Percentiles rank a stretch among this genome's conserved stretches.
Evolutionary conservation across 257 asterid species (phyloP).

Genomic region (Scutellaria barbata): DNA sequence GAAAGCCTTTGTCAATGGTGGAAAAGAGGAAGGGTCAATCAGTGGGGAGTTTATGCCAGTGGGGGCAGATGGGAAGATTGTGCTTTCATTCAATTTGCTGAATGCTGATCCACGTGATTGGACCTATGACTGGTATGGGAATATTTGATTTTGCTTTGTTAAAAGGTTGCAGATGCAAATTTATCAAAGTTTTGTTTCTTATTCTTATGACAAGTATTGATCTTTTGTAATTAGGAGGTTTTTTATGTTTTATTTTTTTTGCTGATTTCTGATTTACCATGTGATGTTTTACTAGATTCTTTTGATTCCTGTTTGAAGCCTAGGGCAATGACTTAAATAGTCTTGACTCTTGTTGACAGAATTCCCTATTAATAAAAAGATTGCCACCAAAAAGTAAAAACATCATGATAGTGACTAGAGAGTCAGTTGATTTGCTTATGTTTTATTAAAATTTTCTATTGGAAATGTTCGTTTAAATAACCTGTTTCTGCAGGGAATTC

Average conservation of each 20-base stretch:
- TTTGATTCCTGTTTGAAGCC: slow-evolving; percentile 12
- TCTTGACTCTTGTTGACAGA: neutral
- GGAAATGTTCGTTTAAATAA: slow-evolving; percentile 1
- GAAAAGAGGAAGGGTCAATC: slow-evolving; percentile 78
- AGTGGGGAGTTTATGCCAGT: slow-evolving; percentile 94
- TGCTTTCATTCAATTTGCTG: slow-evolving; percentile 91
- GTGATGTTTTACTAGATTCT: slow-evolving; percentile 2
- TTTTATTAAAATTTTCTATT: neutral
- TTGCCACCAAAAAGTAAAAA: neutral
- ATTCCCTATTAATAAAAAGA: neutral
- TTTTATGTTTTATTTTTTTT: too few relatives aligned
- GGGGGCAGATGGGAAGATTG: slow-evolving; percentile 95
- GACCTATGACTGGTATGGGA: slow-evolving; percentile 79
- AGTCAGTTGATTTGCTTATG: slow-evolving; percentile 21
- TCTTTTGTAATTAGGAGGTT: slow-evolving; percentile 1
- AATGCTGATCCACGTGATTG: slow-evolving; percentile 83
- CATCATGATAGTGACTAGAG: slow-evolving; percentile 18
- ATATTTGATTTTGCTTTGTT: slow-evolving; percentile 24
- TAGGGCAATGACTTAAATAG: slow-evolving; percentile 23
- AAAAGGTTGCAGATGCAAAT: slow-evolving; percentile 8
- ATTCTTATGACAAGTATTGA: slow-evolving; percentile 12
- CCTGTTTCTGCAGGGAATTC: slow-evolving; percentile 71
- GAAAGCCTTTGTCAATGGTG: slow-evolving; percentile 78
- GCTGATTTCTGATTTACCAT: neutral
- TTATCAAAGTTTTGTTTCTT: slow-evolving; percentile 15